A percentile compares a stretch with the other conserved stretches of the same genome.
Conservation (phyloP, 768 basidiomycete genomes). For the Xerocomus potaroensis region DNA sequence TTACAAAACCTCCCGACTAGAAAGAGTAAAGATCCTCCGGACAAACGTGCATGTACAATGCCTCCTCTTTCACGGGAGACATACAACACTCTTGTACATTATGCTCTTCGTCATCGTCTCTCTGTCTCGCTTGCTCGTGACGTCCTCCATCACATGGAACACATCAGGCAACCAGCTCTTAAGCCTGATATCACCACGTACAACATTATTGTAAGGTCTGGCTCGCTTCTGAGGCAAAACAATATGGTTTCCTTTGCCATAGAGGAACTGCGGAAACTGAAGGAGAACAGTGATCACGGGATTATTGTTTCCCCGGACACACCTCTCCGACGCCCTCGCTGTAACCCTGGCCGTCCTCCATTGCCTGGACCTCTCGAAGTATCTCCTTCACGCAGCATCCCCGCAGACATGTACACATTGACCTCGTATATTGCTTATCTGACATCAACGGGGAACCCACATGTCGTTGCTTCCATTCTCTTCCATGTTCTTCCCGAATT, state of each 20-base stretch:
- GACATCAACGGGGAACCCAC: slow-evolving; percentile 43
- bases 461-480: slow-evolving; percentile 44
- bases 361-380: slow-evolving; percentile 12
- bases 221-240: slow-evolving; percentile 45
- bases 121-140: slow-evolving; percentile 44
- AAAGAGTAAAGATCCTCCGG: slow-evolving; percentile 19
- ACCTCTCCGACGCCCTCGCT: neutral
- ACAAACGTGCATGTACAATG: slow-evolving; percentile 10
- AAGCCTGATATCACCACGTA: slow-evolving; percentile 47
- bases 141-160: slow-evolving; percentile 54
- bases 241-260: slow-evolving; percentile 41
- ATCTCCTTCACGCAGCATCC: slow-evolving; percentile 16
- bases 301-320: slow-evolving; percentile 17
- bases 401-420: slow-evolving; percentile 45
- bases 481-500: slow-evolving; percentile 56
- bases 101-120: slow-evolving; percentile 57
- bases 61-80: slow-evolving; percentile 37
- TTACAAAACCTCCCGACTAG: slow-evolving; percentile 30
- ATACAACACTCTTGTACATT: slow-evolving; percentile 64
- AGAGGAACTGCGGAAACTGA: slow-evolving; percentile 27
- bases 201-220: slow-evolving; percentile 57
- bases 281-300: slow-evolving; percentile 20
- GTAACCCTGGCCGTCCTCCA: neutral
- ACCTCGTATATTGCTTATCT: slow-evolving; percentile 51
- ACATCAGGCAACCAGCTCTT: slow-evolving; percentile 37